Evolutionary conservation across 305 asterid species (phyloP), one percentile per base, ranked within the genome.

Genomic region (Rubia balearica): DNA sequence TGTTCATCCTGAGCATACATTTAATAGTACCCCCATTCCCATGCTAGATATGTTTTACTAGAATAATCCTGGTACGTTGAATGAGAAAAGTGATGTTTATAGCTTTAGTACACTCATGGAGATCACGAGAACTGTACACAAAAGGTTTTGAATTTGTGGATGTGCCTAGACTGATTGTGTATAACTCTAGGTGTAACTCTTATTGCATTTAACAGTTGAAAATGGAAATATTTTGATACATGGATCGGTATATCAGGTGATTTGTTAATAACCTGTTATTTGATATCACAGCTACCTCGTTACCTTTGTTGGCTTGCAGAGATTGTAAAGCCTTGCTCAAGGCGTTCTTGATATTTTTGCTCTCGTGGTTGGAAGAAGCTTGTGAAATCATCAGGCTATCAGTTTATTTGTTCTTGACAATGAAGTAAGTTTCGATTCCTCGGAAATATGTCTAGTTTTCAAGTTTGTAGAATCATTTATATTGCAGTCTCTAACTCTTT

Each of bases 21-120:
- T 62, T 30, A 24, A 69, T 73, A 30, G 67, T 65, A 40, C 49
- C 0, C 17, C 16, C 64, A 51, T 41, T 45, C 64, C 74, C 72
- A 69, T 75, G 45, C 63, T 73, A 92, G 98, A 64, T 90, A 92
- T 77, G 24, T 24, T 24, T 24, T 1, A 24, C 24, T 24, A 7
- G 98, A 90, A 78, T 90, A 92, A 71, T 97, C 98, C 97, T 3
- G 98, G 98, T 60, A 90, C 90, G 98, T 86, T 92, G 79, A 92
- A 79, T 71, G 98, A 92, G 82, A 90, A 86, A 80, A 90, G 97
- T 71, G 98, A 92, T 70, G 78, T 90, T 45, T 92, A 92, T 79
- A 87, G 96, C 87, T 90, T 92, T 51, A 97, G 97, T 63, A 90
- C 90, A 75, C 82, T 92, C 71, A 86, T 92, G 24, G 24, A 24